phyloP scores from a whole-genome alignment of 345 rosid species.

The Lenwebbia sp. region DNA sequence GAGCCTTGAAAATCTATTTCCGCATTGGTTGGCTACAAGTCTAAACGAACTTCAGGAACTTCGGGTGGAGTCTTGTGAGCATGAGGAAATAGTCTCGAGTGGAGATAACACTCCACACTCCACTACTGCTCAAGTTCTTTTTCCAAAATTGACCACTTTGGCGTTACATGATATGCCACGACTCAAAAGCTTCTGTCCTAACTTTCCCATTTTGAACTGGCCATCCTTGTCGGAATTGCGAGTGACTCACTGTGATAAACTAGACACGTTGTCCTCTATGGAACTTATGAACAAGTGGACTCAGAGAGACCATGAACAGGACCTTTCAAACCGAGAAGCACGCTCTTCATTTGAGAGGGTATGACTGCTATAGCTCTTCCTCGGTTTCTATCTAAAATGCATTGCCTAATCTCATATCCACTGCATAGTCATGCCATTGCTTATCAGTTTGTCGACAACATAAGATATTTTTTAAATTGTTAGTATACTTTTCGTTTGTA shows the following conservation, averaged over 20 bases:
- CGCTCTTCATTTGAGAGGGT: neutral
- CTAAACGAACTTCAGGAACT: neutral
- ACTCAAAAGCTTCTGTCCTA: neutral
- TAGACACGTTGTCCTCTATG: neutral
- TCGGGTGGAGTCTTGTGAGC: neutral
- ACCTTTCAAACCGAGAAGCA: neutral
- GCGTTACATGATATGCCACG: neutral
- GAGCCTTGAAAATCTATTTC: neutral
- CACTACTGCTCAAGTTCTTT: neutral
- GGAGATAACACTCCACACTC: neutral
- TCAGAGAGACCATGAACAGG: fast-evolving
- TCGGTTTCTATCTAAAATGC: neutral
- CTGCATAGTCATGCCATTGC: neutral
- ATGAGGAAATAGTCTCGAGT: fast-evolving
- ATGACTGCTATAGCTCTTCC: neutral
- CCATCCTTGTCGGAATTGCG: neutral
- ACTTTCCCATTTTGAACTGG: neutral
- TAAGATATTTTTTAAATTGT: neutral
- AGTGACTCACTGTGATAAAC: neutral
- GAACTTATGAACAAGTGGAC: neutral
- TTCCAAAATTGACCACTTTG: neutral
- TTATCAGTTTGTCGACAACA: fast-evolving
- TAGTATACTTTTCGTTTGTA: neutral
- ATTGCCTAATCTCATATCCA: neutral
- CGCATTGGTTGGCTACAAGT: neutral